Evolutionary conservation across 2,329 filamentous ascomycete genomes (phyloP).

Genomic region (Septoria petroselini): DNA sequence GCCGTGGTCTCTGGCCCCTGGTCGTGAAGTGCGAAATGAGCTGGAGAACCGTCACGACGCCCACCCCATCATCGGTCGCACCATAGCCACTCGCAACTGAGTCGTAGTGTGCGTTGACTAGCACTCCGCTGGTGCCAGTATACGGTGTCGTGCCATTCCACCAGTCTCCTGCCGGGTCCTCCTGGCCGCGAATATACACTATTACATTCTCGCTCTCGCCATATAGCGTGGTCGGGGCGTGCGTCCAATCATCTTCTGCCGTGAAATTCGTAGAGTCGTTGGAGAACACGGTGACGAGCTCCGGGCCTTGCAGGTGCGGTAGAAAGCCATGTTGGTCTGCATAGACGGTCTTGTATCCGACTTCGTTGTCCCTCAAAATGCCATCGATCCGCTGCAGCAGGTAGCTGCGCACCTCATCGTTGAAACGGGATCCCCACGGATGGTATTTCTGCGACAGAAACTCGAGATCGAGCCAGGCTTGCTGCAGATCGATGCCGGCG

Average conservation of each 20-base stretch:
- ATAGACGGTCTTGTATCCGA: constrained; percentile 40
- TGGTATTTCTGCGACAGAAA: constrained; percentile 72
- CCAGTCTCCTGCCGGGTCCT: constrained; percentile 69
- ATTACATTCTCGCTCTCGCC: constrained; percentile 93
- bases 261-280: constrained; percentile 78
- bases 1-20: constrained; percentile 64
- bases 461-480: constrained; percentile 83
- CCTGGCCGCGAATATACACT: constrained; percentile 79
- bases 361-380: constrained; percentile 64
- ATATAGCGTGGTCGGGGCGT: constrained; percentile 55
- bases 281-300: constrained; percentile 64
- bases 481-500: constrained; percentile 75
- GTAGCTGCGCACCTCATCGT: constrained; percentile 76
- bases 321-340: constrained; percentile 39
- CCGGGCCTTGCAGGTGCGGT: constrained; percentile 12
- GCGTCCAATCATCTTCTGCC: constrained; percentile 37
- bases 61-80: constrained; percentile 90
- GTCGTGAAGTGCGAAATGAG: constrained; percentile 81
- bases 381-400: constrained; percentile 66
- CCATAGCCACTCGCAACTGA: constrained; percentile 89
- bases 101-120: constrained; percentile 95
- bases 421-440: constrained; percentile 62
- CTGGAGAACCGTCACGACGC: constrained; percentile 81
- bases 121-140: constrained; percentile 64
- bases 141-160: constrained; percentile 52